These are phyloP conservation scores for Dipodascus geniculatus DNA, from an alignment of 805 yeast genomes.

Conservation along the genomic window DNA sequence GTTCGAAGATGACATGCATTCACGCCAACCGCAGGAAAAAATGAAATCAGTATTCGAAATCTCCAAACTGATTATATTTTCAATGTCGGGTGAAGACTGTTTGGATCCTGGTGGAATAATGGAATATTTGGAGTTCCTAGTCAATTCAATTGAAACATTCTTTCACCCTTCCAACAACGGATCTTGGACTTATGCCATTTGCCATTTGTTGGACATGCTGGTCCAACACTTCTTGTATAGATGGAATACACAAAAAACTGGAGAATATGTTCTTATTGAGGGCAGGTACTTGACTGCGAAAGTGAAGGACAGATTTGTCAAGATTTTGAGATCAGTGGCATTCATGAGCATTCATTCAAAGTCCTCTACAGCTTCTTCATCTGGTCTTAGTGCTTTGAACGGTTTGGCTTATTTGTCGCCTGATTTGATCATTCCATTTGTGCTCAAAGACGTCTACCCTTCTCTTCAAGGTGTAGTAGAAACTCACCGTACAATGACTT, in stretches of 20 bases:
- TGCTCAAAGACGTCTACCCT: conserved; percentile 50
- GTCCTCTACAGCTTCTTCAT: conserved; percentile 39
- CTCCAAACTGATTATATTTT: conserved; percentile 47
- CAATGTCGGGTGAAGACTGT: conserved; percentile 39
- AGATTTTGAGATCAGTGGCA: conserved; percentile 42
- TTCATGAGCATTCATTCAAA: conserved; percentile 73
- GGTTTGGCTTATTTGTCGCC: conserved; percentile 57
- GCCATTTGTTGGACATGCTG: conserved; percentile 52
- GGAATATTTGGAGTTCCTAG: conserved; percentile 39
- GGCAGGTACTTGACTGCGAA: conserved; percentile 12
- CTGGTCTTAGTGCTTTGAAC: conserved; percentile 47
- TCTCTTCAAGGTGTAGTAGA: conserved; percentile 32
- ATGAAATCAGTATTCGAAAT: conserved; percentile 20
- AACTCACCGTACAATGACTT: conserved; percentile 67
- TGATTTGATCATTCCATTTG: conserved; percentile 25
- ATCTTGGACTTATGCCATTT: conserved; percentile 65
- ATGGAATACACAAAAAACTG: conserved; percentile 26
- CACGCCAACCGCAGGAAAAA: conserved; percentile 13
- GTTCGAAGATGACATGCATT: conserved; percentile 17
- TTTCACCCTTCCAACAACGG: conserved; percentile 92
- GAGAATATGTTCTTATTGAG: conserved; percentile 20
- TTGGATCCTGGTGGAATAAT: conserved; percentile 35
- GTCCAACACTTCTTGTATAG: conserved; percentile 28
- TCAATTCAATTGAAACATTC: conserved; percentile 67
- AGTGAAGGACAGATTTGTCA: conserved; percentile 34